Base-by-base conservation (phyloP, 345 rosid genomes). In the Noccaea caerulescens region DNA sequence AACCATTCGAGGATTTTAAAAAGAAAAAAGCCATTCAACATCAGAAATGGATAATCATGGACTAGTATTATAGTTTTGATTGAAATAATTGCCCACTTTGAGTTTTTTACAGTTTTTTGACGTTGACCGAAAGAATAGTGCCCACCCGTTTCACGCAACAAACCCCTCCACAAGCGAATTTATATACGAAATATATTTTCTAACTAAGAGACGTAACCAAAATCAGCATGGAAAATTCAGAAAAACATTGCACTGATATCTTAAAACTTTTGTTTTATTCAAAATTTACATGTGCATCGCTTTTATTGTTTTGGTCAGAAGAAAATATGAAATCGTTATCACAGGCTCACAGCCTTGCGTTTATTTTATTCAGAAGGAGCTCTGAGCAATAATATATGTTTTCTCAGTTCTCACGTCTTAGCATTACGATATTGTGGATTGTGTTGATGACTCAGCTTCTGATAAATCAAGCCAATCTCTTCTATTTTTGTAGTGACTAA, bases 101-200 rank as follows among this genome's bases (percentile, higher is more conserved):
- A 37, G 0, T 58, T 45, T 69, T 46, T 10, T 10, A 25, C 36
- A 0, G 3, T 11, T 43, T 42, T 8, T 44, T 6, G 0, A 45
- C 7, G 47, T 37, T 54, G 58, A 63, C 63, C 33, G 54, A 44
- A 54, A 23, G 3, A 72, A 20, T 20, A 5, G 57, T 63, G 25
- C 37, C 49, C 63, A 63, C 33, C 4, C n/a, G 20, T 45, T 62
- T 62, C 64, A 55, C 49, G 42, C 57, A 72, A 72, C 42, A 53
- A 18, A 13, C 23, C 18, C 14, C 20, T 27, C 30, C 4, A 27
- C 20, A 54, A 72, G 46, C 11, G 23, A 45, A 56, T 27, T 37
- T 56, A 55, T 38, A 46, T 11, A 55, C 42, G 49, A 38, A 14
- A 34, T 44, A 13, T 9, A 8, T 32, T 52, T 36, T 44, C 42